Evolutionary conservation across 805 yeast species (phyloP), one percentile per base, ranked within the genome.

Genomic region (Kodamaea hsintzibuensis): DNA sequence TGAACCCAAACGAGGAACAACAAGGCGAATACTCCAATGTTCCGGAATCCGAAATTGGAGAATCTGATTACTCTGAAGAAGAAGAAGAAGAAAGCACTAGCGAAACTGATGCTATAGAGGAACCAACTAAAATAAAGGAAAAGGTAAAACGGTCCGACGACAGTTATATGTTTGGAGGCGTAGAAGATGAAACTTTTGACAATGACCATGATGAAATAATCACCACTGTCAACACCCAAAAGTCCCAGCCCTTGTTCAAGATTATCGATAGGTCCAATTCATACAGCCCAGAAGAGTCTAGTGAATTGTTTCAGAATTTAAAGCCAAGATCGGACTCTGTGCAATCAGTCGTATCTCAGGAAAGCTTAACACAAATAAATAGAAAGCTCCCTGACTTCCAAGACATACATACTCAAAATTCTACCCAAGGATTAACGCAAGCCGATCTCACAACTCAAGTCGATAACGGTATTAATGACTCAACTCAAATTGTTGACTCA

Each of bases 161-260:
- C 49, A 63, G 69, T 44, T 67, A 62, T 47, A 67, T 67, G 72
- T 66, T 67, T 58, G 72, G 69, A 14, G 54, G 55, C 9, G 54
- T 53, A 16, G 49, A 40, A 1, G 59, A 56, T 40, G 53, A 56
- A 30, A 43, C 48, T 13, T 49, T 49, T 37, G 52, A 50, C 8
- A 27, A 33, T 22, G 53, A 49, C 17, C 51, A 49, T 17, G 61
- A 60, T 8, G 57, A 54, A 12, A 42, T 55, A 16, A 58, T 62
- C 12, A 60, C 62, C 1, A 62, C 65, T 3, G 52, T 55, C 22
- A 52, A 46, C 16, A 16, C 46, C 18, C 52, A 42, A 18, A 47
- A 39, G 27, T 50, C 54, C 1, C 49, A 51, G 27, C 48, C 51
- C 8, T 6, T 42, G 12, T 30, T 42, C 35, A 52, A 22, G n/a